Base-by-base conservation (phyloP, 2,329 filamentous ascomycete genomes). In the Cladosporium sp. region DNA sequence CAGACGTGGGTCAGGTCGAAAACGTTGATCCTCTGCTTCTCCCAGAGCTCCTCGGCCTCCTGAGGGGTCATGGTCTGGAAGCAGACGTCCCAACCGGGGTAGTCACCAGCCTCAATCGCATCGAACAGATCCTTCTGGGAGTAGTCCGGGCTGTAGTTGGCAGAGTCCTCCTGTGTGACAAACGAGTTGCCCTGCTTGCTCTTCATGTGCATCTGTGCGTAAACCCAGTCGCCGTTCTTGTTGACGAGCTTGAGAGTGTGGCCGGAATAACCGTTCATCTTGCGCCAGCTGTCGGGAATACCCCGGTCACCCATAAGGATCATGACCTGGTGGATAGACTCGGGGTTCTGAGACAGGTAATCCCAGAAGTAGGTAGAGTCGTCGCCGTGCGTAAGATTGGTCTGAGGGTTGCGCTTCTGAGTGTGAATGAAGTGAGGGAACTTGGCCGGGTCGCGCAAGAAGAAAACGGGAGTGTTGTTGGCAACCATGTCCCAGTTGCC, bases 401-500 rank as follows among this genome's bases (percentile, higher is more conserved):
- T 50, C 57, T 82, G 77, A 0, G 85, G 85, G 61, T 89, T 74
- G n/a, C 85, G 76, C 74, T 88, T 88, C 65, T 88, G 85, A 0
- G 84, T 86, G 64, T 88, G 85, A 47, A 88, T 88, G 61, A 88
- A 84, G 61, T 84, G 73, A 19, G 85, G 85, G 63, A 87, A 88
- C 67, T 89, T 88, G 56, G 82, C 77, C 0, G 85, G 83, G 55
- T 89, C 85, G 47, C 85, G 75, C n/a, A 88, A 63, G 69, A 89
- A 89, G 74, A 89, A 89, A 2, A 88, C 80, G 0, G 85, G 85
- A 0, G 83, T 87, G 64, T 88, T 88, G 72, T 87, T 88, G 54
- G 79, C 81, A 6, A 88, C 84, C 66, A 83, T 37, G 61, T 88
- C 84, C 77, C 80, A 86, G 59, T 88, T 88, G 54, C 85, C 85